A percentile compares a stretch with the other conserved stretches of the same genome.
These are phyloP conservation scores for Daldinia sp. DNA, from an alignment of 2,329 filamentous ascomycete genomes.

Conservation along the genomic window DNA sequence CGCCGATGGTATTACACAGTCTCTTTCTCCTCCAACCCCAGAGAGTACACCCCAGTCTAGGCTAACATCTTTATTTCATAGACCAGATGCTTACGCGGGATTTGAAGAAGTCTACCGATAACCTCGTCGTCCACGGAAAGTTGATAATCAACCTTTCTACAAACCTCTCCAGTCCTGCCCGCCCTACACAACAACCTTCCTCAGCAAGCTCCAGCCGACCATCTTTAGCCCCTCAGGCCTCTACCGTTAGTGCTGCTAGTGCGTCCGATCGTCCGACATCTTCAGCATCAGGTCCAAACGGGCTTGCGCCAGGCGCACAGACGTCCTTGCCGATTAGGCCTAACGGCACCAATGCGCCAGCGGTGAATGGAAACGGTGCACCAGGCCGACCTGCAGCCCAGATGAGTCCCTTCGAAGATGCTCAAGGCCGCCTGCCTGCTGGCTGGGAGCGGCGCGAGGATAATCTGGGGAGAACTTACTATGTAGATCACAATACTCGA, in stretches of 20 bases:
- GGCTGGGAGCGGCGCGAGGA: conserved; percentile 98
- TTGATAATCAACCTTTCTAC: conserved; percentile 97
- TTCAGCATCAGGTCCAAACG: conserved; percentile 64
- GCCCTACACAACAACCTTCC: conserved; percentile 53
- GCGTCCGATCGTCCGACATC: conserved; percentile 65
- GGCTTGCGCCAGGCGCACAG: conserved; percentile 57
- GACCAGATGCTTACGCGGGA: conserved; percentile 99
- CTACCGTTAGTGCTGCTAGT: conserved; percentile 59
- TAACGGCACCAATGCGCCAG: conserved; percentile 59
- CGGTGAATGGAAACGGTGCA: conserved; percentile 54
- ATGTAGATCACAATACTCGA: conserved; percentile 96
- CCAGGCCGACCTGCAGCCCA: conserved; percentile 63
- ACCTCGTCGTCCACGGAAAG: conserved; percentile 97
- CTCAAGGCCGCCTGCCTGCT: conserved; percentile 89
- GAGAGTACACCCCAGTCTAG: conserved; percentile 13
- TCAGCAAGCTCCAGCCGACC: conserved; percentile 60
- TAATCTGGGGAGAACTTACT: conserved; percentile 94
- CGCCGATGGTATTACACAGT: conserved; percentile 79
- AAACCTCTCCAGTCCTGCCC: conserved; percentile 80
- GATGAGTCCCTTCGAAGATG: conserved; percentile 94
- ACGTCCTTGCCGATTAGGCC: conserved; percentile 60
- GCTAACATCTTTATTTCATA: conserved; percentile 58
- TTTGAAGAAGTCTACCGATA: conserved; percentile 97
- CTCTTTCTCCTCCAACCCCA: background rate
- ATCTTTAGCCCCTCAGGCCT: conserved; percentile 59